phyloP scores from a whole-genome alignment of 345 rosid genomes.

The Gossypium ekmanianum region DNA sequence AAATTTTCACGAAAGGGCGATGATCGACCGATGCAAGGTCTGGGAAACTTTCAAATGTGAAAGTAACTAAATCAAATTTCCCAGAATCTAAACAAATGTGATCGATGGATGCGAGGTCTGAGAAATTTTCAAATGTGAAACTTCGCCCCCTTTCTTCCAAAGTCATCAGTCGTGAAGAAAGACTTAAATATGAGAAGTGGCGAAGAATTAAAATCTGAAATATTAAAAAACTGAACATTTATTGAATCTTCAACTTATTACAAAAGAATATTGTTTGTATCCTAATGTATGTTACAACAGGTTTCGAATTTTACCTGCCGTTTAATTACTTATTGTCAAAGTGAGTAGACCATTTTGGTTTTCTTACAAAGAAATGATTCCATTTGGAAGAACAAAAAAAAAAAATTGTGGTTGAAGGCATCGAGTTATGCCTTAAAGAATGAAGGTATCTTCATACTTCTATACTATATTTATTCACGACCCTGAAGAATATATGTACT shows the following conservation, averaged over 20 bases:
- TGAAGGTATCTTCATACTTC: background rate
- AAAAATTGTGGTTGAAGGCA: background rate
- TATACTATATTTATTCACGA: background rate
- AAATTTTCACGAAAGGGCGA: background rate
- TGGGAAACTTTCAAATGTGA: background rate
- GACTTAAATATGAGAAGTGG: background rate
- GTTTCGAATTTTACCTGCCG: background rate
- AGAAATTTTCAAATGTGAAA: too few relatives aligned
- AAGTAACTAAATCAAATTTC: background rate
- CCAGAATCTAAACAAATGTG: background rate
- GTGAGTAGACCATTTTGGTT: background rate
- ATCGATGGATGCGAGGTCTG: too few relatives aligned
- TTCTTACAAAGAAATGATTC: background rate
- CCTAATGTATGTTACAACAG: background rate
- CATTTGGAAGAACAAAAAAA: background rate
- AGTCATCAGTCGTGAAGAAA: background rate
- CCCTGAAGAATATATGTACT: constrained; percentile 19
- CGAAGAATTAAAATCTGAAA: background rate
- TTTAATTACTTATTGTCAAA: background rate
- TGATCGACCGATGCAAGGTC: background rate
- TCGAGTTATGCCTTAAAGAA: background rate
- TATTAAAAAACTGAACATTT: background rate
- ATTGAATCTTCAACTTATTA: constrained; percentile 7
- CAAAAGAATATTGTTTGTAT: background rate
- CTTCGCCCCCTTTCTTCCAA: background rate